These are phyloP conservation scores for Clarireedia hainanense DNA, from an alignment of 2,329 filamentous ascomycete species.

Conservation along the genomic window DNA sequence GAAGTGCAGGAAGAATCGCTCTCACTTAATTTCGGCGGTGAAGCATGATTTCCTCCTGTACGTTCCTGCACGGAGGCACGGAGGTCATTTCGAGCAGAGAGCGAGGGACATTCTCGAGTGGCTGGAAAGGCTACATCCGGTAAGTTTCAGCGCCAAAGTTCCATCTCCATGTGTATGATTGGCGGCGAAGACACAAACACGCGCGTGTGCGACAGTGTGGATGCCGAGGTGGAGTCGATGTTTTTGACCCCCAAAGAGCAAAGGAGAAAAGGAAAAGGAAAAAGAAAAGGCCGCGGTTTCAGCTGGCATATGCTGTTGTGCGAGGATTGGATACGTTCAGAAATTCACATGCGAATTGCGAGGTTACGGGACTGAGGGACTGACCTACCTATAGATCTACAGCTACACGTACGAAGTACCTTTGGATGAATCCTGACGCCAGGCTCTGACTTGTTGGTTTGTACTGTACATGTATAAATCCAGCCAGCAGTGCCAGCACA, in stretches of 20 bases:
- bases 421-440: background rate
- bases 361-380: background rate
- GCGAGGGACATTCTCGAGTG: no score
- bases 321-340: constrained; percentile 9
- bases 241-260: background rate
- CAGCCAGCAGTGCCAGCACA: no score
- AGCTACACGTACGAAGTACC: background rate
- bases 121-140: no score
- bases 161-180: background rate
- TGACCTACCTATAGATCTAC: background rate
- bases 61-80: no score
- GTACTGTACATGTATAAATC: no score
- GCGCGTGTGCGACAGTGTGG: background rate
- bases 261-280: background rate
- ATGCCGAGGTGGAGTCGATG: background rate
- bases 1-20: no score
- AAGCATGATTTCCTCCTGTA: no score
- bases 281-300: constrained; percentile 6
- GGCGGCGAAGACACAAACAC: constrained; percentile 1
- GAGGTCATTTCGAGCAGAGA: no score
- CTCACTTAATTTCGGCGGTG: no score
- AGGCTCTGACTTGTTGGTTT: background rate
- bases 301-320: constrained; percentile 11
- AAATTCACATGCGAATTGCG: background rate
- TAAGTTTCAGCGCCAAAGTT: constrained; percentile 5